Evolutionary conservation across 2,329 filamentous ascomycete species (phyloP).

Genomic region (Trichophyton rubrum): DNA sequence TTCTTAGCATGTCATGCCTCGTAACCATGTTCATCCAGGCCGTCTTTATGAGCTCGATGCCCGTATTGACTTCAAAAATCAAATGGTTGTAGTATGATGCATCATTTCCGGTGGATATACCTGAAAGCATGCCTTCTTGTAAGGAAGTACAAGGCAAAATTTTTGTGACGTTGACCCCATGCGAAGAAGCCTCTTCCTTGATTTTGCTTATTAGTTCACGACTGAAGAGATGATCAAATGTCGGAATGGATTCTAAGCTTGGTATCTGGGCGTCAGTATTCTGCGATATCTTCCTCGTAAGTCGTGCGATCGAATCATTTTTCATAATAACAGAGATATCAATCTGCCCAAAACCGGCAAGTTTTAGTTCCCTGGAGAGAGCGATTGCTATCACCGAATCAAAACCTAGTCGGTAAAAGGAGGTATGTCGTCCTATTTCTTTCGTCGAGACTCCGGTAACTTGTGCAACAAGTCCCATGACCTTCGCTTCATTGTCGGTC

Average conservation of each 20-base stretch:
- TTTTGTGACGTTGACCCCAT: slow-evolving; percentile 33
- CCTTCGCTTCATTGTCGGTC: slow-evolving; percentile 42
- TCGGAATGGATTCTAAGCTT: background rate
- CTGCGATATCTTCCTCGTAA: slow-evolving; percentile 24
- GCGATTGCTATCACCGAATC: slow-evolving; percentile 74
- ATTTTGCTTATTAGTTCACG: slow-evolving; percentile 22
- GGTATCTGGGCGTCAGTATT: background rate
- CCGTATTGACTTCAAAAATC: slow-evolving; percentile 46
- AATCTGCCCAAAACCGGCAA: slow-evolving; percentile 36
- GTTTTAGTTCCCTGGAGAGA: slow-evolving; percentile 47
- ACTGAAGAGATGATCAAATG: slow-evolving; percentile 14
- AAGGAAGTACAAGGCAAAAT: slow-evolving; percentile 74
- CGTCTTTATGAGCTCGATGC: slow-evolving; percentile 39
- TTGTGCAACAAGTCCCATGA: slow-evolving; percentile 45
- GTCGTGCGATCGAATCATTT: slow-evolving; percentile 51
- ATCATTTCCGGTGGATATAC: slow-evolving; percentile 32
- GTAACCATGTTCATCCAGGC: slow-evolving; percentile 52
- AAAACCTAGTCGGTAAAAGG: slow-evolving; percentile 65
- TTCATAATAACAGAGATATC: slow-evolving; percentile 59
- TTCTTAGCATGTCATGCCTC: slow-evolving; percentile 66
- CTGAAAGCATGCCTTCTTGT: slow-evolving; percentile 75
- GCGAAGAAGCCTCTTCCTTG: slow-evolving; percentile 21
- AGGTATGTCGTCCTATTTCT: slow-evolving; percentile 51
- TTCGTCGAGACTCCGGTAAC: slow-evolving; percentile 36
- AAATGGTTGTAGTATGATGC: slow-evolving; percentile 62